phyloP scores from a whole-genome alignment of 2,329 filamentous ascomycete species.

The Venturia effusa region DNA sequence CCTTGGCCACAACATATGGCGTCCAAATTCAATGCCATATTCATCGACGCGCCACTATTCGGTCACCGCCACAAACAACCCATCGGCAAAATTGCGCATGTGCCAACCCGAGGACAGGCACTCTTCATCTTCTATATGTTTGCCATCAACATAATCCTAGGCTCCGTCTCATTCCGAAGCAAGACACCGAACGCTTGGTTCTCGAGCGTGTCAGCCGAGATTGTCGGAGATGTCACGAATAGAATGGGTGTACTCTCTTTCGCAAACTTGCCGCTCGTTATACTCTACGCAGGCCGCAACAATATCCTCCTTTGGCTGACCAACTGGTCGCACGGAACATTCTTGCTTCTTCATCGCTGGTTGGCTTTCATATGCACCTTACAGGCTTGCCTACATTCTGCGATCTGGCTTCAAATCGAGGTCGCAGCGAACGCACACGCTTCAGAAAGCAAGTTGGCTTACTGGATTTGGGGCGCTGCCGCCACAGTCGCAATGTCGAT shows the following conservation, averaged over 20 bases:
- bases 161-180: slow-evolving; percentile 20
- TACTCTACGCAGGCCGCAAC: slow-evolving; percentile 38
- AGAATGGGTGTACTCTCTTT: slow-evolving; percentile 33
- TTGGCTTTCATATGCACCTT: slow-evolving; percentile 34
- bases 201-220: slow-evolving; percentile 16
- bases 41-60: slow-evolving; percentile 24
- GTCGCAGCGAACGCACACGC: slow-evolving; percentile 25
- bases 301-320: slow-evolving; percentile 39
- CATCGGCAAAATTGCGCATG: slow-evolving; percentile 26
- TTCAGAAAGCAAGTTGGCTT: slow-evolving; percentile 20
- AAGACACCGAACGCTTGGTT: slow-evolving; percentile 18
- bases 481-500: slow-evolving; percentile 26
- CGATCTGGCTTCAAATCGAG: background rate
- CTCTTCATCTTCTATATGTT: slow-evolving; percentile 34
- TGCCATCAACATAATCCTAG: slow-evolving; percentile 27
- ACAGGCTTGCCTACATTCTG: slow-evolving; percentile 34
- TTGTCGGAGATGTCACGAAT: slow-evolving; percentile 27
- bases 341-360: slow-evolving; percentile 40
- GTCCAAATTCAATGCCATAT: slow-evolving; percentile 21
- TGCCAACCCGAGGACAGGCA: slow-evolving; percentile 33
- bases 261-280: slow-evolving; percentile 30
- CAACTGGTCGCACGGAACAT: slow-evolving; percentile 40
- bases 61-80: slow-evolving; percentile 23
- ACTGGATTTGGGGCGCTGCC: slow-evolving; percentile 36
- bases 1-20: slow-evolving; percentile 19